A percentile compares a stretch with the other conserved stretches of the same genome.
Evolutionary conservation across 495 filamentous ascomycete species (phyloP).

Genomic region (Monascus purpureus): DNA sequence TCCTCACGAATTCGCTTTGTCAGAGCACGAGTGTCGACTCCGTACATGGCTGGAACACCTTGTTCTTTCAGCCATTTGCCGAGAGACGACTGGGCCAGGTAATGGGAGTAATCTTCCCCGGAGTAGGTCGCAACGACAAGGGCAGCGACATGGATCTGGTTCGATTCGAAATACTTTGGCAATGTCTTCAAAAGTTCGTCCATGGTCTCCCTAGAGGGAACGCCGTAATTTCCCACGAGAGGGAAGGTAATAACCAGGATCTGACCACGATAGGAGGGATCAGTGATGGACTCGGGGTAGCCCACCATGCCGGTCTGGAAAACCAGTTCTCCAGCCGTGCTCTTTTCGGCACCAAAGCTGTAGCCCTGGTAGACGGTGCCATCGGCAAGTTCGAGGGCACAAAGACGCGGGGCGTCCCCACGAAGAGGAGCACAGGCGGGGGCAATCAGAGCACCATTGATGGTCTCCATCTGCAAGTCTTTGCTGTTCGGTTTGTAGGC

Average conservation of each 20-base stretch:
- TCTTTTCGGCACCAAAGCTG: conserved; percentile 89
- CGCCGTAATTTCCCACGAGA: conserved; percentile 87
- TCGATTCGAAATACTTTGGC: conserved; percentile 82
- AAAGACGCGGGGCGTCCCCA: conserved; percentile 39
- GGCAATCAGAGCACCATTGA: conserved; percentile 27
- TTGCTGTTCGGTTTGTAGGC: conserved; percentile 17
- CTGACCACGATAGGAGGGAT: conserved; percentile 85
- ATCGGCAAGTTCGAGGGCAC: conserved; percentile 83
- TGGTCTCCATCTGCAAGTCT: conserved; percentile 21
- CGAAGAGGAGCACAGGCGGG: conserved; percentile 33
- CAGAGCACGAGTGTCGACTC: conserved; percentile 84
- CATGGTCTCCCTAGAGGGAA: conserved; percentile 68
- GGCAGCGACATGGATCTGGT: conserved; percentile 82
- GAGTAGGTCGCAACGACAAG: conserved; percentile 81
- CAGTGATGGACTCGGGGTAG: conserved; percentile 89
- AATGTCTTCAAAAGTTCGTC: conserved; percentile 72
- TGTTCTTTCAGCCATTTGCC: conserved; percentile 94
- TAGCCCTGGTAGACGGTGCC: conserved; percentile 78
- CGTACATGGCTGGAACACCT: conserved; percentile 89
- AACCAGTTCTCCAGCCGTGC: conserved; percentile 87
- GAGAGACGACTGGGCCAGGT: conserved; percentile 75
- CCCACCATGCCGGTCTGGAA: conserved; percentile 99
- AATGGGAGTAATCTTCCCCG: conserved; percentile 89
- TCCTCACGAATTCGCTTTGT: conserved; percentile 88
- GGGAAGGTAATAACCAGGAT: conserved; percentile 87